Conservation (phyloP, 495 filamentous ascomycete species). For the Chaetomium tenue region DNA sequence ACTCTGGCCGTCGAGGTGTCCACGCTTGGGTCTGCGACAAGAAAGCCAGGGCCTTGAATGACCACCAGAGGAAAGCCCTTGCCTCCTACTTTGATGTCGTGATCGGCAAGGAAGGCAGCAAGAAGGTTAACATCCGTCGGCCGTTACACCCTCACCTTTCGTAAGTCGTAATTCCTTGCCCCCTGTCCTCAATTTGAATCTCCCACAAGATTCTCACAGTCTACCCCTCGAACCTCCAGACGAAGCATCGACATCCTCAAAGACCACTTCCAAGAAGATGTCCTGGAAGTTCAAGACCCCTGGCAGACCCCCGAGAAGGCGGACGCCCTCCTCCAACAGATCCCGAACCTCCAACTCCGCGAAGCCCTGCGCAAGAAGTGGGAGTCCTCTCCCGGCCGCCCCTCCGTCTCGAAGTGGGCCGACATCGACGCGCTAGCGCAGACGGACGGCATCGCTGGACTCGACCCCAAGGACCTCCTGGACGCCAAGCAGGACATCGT, state of each 20-base stretch:
- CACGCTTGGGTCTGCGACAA: conserved; percentile 99
- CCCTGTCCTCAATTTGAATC: neutral
- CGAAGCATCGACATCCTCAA: conserved; percentile 83
- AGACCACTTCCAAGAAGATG: conserved; percentile 71
- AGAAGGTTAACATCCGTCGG: conserved; percentile 79
- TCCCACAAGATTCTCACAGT: too few relatives aligned
- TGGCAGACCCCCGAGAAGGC: conserved; percentile 66
- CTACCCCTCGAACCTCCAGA: conserved; percentile 34
- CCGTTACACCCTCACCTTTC: conserved; percentile 88
- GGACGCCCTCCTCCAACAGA: conserved; percentile 69
- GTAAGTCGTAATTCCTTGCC: conserved; percentile 38
- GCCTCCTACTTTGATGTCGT: conserved; percentile 86
- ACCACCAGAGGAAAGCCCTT: conserved; percentile 76
- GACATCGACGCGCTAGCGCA: conserved; percentile 87
- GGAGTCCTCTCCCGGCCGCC: conserved; percentile 74
- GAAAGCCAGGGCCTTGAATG: conserved; percentile 76
- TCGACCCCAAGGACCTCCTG: conserved; percentile 64
- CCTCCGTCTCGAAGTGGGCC: conserved; percentile 78
- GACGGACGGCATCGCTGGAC: conserved; percentile 54
- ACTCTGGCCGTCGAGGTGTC: conserved; percentile 90
- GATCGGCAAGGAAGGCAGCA: conserved; percentile 75
- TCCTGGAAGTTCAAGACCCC: conserved; percentile 81
- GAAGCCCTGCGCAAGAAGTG: conserved; percentile 83
- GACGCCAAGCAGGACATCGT: conserved; percentile 93
- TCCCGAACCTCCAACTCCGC: conserved; percentile 73